Base-by-base conservation (phyloP, 148 eudicot genomes). In the Beta vulgaris region DNA sequence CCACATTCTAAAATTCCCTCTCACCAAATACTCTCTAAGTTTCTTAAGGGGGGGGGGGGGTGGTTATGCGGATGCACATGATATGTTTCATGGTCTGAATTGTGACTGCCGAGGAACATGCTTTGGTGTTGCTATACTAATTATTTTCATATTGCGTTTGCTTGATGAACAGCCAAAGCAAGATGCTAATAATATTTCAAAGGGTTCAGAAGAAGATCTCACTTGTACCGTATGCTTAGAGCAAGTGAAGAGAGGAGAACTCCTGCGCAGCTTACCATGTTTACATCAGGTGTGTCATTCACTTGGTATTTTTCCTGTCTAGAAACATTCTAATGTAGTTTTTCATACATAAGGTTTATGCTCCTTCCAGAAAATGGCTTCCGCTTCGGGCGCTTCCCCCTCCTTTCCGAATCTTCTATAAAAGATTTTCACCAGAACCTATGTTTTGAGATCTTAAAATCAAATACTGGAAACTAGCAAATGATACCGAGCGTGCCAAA, bases 211-310 rank as follows among this genome's bases (percentile, higher is more conserved):
- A 57, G 86, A 81, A 6, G 86, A 79, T 65, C 60, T 86, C 13
- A 83, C 84, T 16, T 86, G 88, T 72, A 81, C 79, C 48, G 74
- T 86, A 19, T 86, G 88, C 81, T 68, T 84, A 81, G 88, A 86
- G 75, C 83, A 86, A 79, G 83, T 79, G 19, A 74, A 84, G 63
- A 59, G 68, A 65, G 85, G 88, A 28, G 88, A 86, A 66, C 83
- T 86, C 62, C 81, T 83, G 53, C 88, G 88, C 35, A 83, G 81
- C 78, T 84, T 86, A 84, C 88, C 85, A 39, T 86, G 88, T 74
- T 79, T 86, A 76, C 88, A 86, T 81, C 88, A 83, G 85, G 88
- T 86, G 23, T 31, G 29, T 58, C 21, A 67, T 68, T 29, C 25
- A 40, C 28, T 55, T 1, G 0, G 25, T 26, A 6, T 0, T 54